Conservation (phyloP, 306 rosid genomes). For the Abrus precatorius region DNA sequence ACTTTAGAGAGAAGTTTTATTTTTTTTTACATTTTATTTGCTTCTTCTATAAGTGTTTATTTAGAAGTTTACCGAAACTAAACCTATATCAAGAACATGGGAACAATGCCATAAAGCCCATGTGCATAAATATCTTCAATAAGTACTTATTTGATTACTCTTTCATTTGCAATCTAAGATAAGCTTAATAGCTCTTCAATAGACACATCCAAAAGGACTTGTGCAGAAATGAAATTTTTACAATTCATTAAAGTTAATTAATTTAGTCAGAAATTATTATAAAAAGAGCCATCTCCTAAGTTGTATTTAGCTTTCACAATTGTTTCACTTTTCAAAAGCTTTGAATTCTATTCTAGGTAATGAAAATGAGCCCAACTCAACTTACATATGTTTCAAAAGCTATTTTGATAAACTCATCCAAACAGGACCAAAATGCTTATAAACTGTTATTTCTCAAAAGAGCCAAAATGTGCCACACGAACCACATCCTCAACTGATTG, state of each 20-base stretch:
- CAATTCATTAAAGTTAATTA: not conserved
- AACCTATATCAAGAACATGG: not conserved
- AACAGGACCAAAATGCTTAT: conserved; percentile 20
- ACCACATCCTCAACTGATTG: conserved; percentile 20
- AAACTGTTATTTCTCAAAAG: not conserved
- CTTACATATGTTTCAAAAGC: not conserved
- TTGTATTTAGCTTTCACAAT: not conserved
- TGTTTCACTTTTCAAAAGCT: conserved; percentile 2
- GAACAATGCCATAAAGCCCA: not conserved
- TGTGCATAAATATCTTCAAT: not conserved
- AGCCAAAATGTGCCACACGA: not conserved
- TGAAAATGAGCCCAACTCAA: conserved; percentile 21
- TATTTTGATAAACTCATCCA: conserved; percentile 20
- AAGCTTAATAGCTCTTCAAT: not conserved
- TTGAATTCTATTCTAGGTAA: conserved; percentile 10
- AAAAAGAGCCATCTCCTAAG: not conserved
- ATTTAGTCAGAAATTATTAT: not conserved
- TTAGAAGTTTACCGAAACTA: too few relatives aligned
- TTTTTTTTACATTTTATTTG: too few relatives aligned
- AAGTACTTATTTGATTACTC: not conserved
- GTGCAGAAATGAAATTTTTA: not conserved
- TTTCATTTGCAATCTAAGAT: not conserved
- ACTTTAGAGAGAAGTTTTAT: too few relatives aligned
- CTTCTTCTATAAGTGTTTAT: too few relatives aligned
- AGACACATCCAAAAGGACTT: not conserved